Base-by-base conservation (phyloP, 176 grass and related monocot species). In the Avena sativa region DNA sequence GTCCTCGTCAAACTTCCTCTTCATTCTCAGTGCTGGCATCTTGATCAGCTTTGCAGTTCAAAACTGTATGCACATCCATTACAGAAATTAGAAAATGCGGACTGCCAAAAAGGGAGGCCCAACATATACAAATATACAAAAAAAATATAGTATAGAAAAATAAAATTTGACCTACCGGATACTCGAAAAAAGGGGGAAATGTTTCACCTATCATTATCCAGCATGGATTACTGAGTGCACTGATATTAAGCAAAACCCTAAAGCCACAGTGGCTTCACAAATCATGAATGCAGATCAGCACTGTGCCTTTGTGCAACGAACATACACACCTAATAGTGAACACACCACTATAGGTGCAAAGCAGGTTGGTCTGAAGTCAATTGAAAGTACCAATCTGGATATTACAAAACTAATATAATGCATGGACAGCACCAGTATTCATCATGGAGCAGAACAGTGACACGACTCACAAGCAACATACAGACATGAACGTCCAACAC, bases 21-120 rank as follows among this genome's bases (percentile, higher is more conserved):
- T 95, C 85, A 88, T 93, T 30, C 62, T 95, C 80, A 93, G 59
- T 86, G 87, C 87, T 78, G 94, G 91, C 94, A 95, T 93, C 71
- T 89, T 92, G 83, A 83, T 61, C 44, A 58, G 32, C 7, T 30
- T 65, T 79, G 78, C 9, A 86, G 55, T 63, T 56, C 44, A 52
- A 58, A 80, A 71, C 46, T 76, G 40, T 53, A 30, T 82, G 56
- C 43, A 56, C 16, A 56, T 72, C 12, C 32, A 91, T 57, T 61
- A 79, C 17, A 56, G 61, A 81, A 78, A 62, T 86, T 57, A 36
- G 3, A 79, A 70, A 82, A 65, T 71, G 17, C 0, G 17, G 17
- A 53, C 30, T 21, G 59, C 61, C 61, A 5, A 90, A 17, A 63
- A 81, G 34, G 9, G 80, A 66, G 8, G 57, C 30, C 69, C 25